Evolutionary conservation across 2,329 filamentous ascomycete genomes (phyloP), one percentile per base, ranked within the genome.

Genomic region (Onygenales sp.): DNA sequence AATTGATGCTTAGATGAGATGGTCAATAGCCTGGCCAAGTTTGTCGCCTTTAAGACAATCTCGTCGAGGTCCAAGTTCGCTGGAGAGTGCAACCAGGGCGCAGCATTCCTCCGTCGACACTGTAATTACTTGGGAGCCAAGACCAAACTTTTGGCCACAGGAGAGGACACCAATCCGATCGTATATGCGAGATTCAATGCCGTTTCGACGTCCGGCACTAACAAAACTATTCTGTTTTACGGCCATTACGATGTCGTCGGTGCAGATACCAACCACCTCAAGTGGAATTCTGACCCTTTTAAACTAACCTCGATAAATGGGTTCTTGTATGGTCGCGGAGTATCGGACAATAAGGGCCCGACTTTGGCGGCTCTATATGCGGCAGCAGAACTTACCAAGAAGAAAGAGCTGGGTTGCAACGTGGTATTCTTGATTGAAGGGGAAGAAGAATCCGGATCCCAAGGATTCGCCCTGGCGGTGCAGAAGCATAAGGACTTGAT

Each of bases 201-300:
- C 84, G 69, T 82, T 79, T 56, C 78, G 9, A 80, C 83, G 1
- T 74, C 81, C 0, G 78, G 80, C 31, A 76, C 81, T 31, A 81
- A 88, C 14, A 95, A 93, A 72, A 90, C 89, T 33, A 88, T 97
- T 7, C 74, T 98, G 0, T 98, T 98, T 67, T 98, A 98, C 64
- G 93, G 94, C 0, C 93, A 98, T 67, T 98, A 98, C 74, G 93
- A 98, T 65, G 91, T 98, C 2, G 93, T 98, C 3, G 82, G 90
- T 0, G 93, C 93, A 0, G 89, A 95, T 60, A 84, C 86, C 39
- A 87, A 87, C 58, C 83, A 85, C 54, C 81, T 82, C 39, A 92
- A 89, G 60, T 98, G 93, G 93, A 79, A 82, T 41, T 84, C 83
- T 1, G 88, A 97, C 58, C 94, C 93, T 0, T 98, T 97, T 66